Percentiles rank a stretch among this genome's conserved stretches.
Evolutionary conservation across 2,329 filamentous ascomycete genomes (phyloP).

Genomic region (Trichophyton verrucosum): DNA sequence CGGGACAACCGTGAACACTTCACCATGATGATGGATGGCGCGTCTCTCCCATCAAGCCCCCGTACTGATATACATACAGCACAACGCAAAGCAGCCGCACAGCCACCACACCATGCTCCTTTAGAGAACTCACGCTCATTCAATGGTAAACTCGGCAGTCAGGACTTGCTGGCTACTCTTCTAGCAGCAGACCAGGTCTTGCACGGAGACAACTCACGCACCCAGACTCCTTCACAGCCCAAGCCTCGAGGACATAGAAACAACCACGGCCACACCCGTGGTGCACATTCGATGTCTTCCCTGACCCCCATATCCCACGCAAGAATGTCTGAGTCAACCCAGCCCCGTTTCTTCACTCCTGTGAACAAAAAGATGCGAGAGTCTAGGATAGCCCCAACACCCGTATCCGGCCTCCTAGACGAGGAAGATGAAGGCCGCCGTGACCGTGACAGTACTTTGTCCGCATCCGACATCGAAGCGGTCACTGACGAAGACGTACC

Average conservation of each 20-base stretch:
- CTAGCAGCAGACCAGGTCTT: constrained; percentile 63
- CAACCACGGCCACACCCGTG: constrained; percentile 53
- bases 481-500: constrained; percentile 54
- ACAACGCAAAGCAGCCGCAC: constrained; percentile 30
- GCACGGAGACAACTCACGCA: constrained; percentile 62
- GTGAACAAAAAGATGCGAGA: constrained; percentile 48
- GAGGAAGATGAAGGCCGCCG: constrained; percentile 42
- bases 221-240: constrained; percentile 60
- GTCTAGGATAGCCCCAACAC: constrained; percentile 30
- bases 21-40: constrained; percentile 57
- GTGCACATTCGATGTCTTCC: constrained; percentile 72
- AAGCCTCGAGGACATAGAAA: constrained; percentile 39
- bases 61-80: constrained; percentile 37
- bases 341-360: constrained; percentile 49
- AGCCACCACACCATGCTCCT: constrained; percentile 24
- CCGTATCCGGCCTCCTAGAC: constrained; percentile 18
- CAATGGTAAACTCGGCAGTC: constrained; percentile 39
- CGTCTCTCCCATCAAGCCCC: constrained; percentile 52
- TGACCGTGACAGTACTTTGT: constrained; percentile 78
- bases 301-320: constrained; percentile 27
- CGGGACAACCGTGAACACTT: constrained; percentile 82
- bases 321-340: constrained; percentile 37
- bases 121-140: constrained; percentile 28
- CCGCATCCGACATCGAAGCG: constrained; percentile 45
- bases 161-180: constrained; percentile 62